Percentiles rank a stretch among this genome's conserved stretches.
phyloP scores from a whole-genome alignment of 192 early-diverging fungal species.

The Funneliformis geosporum region DNA sequence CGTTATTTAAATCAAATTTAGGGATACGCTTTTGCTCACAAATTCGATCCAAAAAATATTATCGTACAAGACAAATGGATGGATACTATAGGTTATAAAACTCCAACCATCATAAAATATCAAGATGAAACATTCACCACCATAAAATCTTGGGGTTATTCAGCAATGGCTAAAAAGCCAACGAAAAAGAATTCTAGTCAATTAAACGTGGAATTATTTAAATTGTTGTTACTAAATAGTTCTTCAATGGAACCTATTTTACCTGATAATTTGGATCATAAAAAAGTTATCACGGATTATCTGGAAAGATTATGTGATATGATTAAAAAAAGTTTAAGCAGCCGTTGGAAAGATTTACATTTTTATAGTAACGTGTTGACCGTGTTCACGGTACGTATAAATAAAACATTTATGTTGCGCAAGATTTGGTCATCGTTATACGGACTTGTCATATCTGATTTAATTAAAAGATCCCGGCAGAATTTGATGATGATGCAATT shows the following conservation, averaged over 20 bases:
- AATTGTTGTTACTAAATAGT: background rate
- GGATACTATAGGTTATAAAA: background rate
- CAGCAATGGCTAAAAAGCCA: background rate
- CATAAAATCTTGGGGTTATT: background rate
- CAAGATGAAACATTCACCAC: background rate
- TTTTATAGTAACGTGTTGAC: background rate
- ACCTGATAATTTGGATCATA: background rate
- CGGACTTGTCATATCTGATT: too few species aligned
- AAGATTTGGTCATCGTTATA: too few species aligned
- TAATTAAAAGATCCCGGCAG: background rate
- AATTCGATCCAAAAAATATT: background rate
- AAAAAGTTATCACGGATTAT: conserved; percentile 17
- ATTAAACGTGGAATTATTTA: conserved; percentile 3
- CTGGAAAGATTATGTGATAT: background rate
- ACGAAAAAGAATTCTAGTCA: background rate
- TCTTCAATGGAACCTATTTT: background rate
- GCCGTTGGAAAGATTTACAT: background rate
- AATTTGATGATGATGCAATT: conserved; percentile 3
- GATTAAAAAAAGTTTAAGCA: background rate
- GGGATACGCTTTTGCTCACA: background rate
- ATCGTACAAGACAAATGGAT: background rate
- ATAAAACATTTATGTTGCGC: too few species aligned
- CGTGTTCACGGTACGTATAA: background rate
- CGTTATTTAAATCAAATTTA: background rate
- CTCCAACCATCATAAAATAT: background rate